Percentiles rank a stretch among this genome's conserved stretches.
Conservation (phyloP, 1,139 yeast species). For the Saccharomyces hybrid region DNA sequence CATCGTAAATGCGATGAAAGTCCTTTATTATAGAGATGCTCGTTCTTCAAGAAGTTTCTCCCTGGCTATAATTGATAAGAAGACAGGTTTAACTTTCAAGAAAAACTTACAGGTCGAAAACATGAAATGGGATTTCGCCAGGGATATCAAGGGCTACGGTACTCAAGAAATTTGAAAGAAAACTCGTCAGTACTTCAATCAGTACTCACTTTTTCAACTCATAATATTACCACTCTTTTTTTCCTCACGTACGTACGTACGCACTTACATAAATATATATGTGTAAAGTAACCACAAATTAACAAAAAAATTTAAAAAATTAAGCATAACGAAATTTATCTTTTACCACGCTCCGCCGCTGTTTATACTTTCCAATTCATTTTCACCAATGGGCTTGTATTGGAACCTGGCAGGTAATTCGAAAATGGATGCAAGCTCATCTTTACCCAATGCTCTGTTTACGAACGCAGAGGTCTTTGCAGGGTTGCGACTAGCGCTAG, state of each 20-base stretch:
- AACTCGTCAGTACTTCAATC: neutral
- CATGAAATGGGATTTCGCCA: slow-evolving; percentile 91
- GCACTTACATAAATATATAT: neutral
- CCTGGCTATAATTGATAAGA: slow-evolving; percentile 65
- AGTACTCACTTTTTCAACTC: neutral
- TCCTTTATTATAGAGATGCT: slow-evolving; percentile 92
- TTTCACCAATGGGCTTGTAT: slow-evolving; percentile 50
- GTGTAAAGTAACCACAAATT: neutral
- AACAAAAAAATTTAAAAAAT: neutral
- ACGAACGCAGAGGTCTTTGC: slow-evolving; percentile 37
- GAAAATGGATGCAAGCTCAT: slow-evolving; percentile 45
- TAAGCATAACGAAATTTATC: neutral
- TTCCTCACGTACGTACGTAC: neutral
- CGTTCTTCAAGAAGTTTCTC: slow-evolving; percentile 83
- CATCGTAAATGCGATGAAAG: slow-evolving; percentile 84
- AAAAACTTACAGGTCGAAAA: slow-evolving; percentile 56
- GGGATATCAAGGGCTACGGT: slow-evolving; percentile 85
- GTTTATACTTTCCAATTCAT: slow-evolving; percentile 66
- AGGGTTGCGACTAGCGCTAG: slow-evolving; percentile 28
- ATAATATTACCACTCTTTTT: neutral
- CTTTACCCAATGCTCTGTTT: slow-evolving; percentile 21
- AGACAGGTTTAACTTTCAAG: slow-evolving; percentile 54
- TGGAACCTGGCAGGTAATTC: slow-evolving; percentile 67
- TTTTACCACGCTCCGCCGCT: slow-evolving; percentile 58
- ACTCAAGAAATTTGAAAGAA: slow-evolving; percentile 40